phyloP scores from a whole-genome alignment of 108 stramenopile species.

The Cyclotella kingstonii region DNA sequence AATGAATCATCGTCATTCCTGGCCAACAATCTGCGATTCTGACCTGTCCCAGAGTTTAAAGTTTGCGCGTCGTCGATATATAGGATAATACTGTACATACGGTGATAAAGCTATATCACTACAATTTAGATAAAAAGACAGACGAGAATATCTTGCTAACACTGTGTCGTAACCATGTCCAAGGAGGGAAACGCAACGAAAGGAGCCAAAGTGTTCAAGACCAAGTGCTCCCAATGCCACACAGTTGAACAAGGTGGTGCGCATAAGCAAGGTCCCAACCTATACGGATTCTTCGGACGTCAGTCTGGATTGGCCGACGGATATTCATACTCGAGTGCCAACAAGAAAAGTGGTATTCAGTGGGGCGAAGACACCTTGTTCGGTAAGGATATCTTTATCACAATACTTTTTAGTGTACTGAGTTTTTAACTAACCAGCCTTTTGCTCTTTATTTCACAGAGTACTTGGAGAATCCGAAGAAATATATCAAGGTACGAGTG shows the following conservation, averaged over 20 bases:
- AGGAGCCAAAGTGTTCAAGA: constrained; percentile 93
- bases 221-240: constrained; percentile 98
- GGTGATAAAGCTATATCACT: no score
- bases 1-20: no score
- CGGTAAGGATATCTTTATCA: background rate
- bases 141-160: no score
- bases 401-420: no score
- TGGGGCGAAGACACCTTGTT: constrained; percentile 95
- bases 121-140: no score
- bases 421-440: background rate
- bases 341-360: constrained; percentile 95
- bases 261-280: constrained; percentile 99
- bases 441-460: constrained; percentile 54
- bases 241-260: constrained; percentile 95
- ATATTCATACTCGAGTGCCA: constrained; percentile 96
- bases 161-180: constrained; percentile 46
- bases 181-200: constrained; percentile 77
- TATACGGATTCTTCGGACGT: constrained; percentile 98
- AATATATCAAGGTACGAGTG: constrained; percentile 98
- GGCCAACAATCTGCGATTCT: no score
- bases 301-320: constrained; percentile 95
- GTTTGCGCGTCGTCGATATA: no score
- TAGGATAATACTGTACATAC: no score
- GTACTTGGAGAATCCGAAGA: constrained; percentile 98
- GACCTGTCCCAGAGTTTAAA: no score